Evolutionary conservation across 192 early-diverging fungal genomes (phyloP), one percentile per base, ranked within the genome.

Genomic region (Pecoramyces ruminantium): DNA sequence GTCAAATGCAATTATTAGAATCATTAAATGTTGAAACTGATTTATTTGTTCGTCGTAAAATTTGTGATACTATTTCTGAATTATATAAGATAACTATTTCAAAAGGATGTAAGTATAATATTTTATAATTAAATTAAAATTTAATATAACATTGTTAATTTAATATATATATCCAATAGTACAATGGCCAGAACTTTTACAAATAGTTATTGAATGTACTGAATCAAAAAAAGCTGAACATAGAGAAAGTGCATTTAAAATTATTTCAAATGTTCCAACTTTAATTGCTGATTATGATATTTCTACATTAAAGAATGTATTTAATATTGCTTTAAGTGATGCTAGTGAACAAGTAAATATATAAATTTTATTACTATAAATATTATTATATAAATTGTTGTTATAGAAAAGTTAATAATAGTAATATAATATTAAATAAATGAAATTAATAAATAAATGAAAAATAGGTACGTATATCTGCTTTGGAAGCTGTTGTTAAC

Each of bases 21-120:
- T 90, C 95, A 28, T 89, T 99, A 39, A 86, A 89, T 29, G 87
- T 89, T 78, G 97, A 98, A 85, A 86, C 86, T 28, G 92, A 91
- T 79, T 83, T 86, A 81, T 86, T 86, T 16, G 92, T 94, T 29
- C 91, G 96, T 67, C 92, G 96, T 85, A 99, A 98, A 88, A 88
- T 99, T 78, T 95, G 93, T 84, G 97, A 98, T 85, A 94, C 96
- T 29, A 93, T 97, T 84, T 87, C 96, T 21, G 96, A 98, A 83
- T 88, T 99, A 78, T 91, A 93, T 81, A 91, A 90, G 83, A 87
- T 89, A 79, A 85, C 86, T 51, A 82, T 86, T 15, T 58, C 81
- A 78, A 88, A 86, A 81, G 86, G 85, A 78, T 86, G 88, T 89
- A 82, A 85, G 87, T 86, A 42, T 78, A 34, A 34, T n/a, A n/a